These are phyloP conservation scores for Dioscorea alata DNA, from an alignment of 106 monocot genomes.

Conservation along the genomic window DNA sequence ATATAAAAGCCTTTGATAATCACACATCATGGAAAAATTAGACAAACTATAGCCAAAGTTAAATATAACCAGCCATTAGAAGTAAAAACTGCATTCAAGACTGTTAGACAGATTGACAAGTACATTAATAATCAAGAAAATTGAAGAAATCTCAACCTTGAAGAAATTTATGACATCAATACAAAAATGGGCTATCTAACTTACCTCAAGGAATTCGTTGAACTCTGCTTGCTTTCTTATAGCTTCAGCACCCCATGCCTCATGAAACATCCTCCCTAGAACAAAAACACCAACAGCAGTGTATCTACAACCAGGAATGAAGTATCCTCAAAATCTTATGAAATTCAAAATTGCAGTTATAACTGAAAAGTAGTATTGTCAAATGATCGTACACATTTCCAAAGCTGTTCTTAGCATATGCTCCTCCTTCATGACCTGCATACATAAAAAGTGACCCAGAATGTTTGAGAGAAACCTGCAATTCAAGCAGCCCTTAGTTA, in stretches of 20 bases:
- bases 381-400: constrained; percentile 71
- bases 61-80: too few relatives aligned
- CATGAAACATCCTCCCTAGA: constrained; percentile 67
- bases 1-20: too few relatives aligned
- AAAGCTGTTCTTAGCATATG: constrained; percentile 99
- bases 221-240: constrained; percentile 71
- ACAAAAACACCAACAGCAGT: constrained; percentile 99
- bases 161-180: too few relatives aligned
- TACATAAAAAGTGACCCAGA: constrained; percentile 99
- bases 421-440: constrained; percentile 98
- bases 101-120: too few relatives aligned
- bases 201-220: constrained; percentile 91
- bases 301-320: constrained; percentile 46
- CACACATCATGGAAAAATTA: too few relatives aligned
- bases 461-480: constrained; percentile 94
- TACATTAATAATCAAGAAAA: too few relatives aligned
- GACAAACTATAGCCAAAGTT: too few relatives aligned
- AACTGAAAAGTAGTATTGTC: not conserved
- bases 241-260: constrained; percentile 86
- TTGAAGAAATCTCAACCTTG: too few relatives aligned
- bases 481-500: not conserved
- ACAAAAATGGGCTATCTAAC: not conserved
- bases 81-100: too few relatives aligned
- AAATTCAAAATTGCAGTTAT: not conserved
- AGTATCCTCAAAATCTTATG: not conserved